phyloP scores from a whole-genome alignment of 192 early-diverging fungal genomes.

The Diversispora eburnea region DNA sequence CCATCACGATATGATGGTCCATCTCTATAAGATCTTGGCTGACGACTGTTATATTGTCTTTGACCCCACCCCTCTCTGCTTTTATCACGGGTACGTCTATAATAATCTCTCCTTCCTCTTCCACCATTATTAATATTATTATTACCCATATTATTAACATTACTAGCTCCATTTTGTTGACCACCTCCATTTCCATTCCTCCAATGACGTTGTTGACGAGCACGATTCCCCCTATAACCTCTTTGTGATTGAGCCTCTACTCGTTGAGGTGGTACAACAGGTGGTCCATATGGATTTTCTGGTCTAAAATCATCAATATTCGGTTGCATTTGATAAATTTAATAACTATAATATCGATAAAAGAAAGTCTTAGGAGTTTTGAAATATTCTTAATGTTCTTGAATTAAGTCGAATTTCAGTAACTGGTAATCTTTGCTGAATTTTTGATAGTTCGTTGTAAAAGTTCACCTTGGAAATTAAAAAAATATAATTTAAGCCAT shows the following conservation, averaged over 20 bases:
- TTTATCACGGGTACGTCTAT: slow-evolving; percentile 9
- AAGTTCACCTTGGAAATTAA: too few relatives aligned
- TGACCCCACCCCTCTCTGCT: slow-evolving; percentile 7
- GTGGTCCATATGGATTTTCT: slow-evolving; percentile 28
- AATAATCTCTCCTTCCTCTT: slow-evolving; percentile 4
- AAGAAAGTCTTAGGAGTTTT: too few relatives aligned
- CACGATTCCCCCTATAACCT: neutral
- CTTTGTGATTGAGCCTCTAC: neutral
- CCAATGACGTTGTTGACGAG: neutral
- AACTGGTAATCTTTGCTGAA: too few relatives aligned
- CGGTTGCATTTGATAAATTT: neutral
- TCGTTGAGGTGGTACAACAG: neutral
- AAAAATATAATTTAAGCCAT: too few relatives aligned
- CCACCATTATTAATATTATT: neutral
- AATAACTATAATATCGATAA: too few relatives aligned
- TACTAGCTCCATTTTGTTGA: neutral
- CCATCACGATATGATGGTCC: neutral
- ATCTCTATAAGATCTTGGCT: slow-evolving; percentile 1
- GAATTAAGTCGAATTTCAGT: too few relatives aligned
- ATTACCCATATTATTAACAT: neutral
- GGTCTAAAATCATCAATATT: slow-evolving; percentile 18
- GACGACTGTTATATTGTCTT: slow-evolving; percentile 7
- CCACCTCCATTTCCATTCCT: slow-evolving; percentile 4
- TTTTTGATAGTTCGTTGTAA: too few relatives aligned
- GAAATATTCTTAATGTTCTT: too few relatives aligned